Evolutionary conservation across 257 asterid genomes (phyloP).

Genomic region (Fraxinus anomala): DNA sequence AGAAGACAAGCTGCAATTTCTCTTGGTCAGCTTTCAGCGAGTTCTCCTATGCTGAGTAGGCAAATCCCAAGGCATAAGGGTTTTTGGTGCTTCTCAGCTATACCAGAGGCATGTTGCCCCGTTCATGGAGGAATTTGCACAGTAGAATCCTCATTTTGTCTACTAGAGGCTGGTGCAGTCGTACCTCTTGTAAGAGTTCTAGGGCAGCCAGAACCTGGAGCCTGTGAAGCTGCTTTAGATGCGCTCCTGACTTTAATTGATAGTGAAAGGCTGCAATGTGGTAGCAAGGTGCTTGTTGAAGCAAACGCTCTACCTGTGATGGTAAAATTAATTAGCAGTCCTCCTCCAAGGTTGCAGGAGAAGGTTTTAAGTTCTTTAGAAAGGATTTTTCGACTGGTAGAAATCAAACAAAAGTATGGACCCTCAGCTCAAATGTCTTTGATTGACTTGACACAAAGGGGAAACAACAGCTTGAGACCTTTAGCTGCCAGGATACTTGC

Average conservation of each 20-base stretch:
- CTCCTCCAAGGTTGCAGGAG: constrained; percentile 52
- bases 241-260: constrained; percentile 63
- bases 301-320: constrained; percentile 52
- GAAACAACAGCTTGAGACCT: constrained; percentile 44
- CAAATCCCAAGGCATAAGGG: constrained; percentile 42
- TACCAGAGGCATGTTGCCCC: constrained; percentile 48
- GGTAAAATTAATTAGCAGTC: constrained; percentile 46
- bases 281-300: constrained; percentile 55
- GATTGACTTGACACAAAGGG: constrained; percentile 67
- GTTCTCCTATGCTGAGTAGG: constrained; percentile 42
- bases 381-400: constrained; percentile 55
- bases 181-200: constrained; percentile 51
- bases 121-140: constrained; percentile 58
- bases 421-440: constrained; percentile 42
- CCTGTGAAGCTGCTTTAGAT: constrained; percentile 63
- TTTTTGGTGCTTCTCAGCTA: constrained; percentile 58
- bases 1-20: constrained; percentile 43
- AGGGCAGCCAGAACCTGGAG: constrained; percentile 41
- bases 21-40: constrained; percentile 58
- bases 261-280: constrained; percentile 47
- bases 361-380: constrained; percentile 52
- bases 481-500: constrained; percentile 65
- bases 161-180: constrained; percentile 56
- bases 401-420: constrained; percentile 53
- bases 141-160: constrained; percentile 54